phyloP scores from a whole-genome alignment of 176 grass and related monocot genomes.

The Areca catechu region DNA sequence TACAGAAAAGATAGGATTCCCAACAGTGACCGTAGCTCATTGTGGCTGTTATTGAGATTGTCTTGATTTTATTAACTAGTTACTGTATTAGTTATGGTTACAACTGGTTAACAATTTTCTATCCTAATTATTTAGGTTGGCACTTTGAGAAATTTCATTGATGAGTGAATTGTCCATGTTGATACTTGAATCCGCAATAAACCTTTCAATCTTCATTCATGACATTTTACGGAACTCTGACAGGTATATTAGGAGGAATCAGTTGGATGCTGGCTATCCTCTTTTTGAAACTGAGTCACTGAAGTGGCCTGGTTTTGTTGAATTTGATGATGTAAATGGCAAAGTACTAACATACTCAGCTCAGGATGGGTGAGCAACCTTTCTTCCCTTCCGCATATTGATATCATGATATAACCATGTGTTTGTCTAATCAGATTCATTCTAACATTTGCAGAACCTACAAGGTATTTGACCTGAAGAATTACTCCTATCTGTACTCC shows the following conservation, averaged over 20 bases:
- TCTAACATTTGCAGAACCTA: constrained; percentile 42
- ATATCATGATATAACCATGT: not conserved
- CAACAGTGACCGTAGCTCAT: too few relatives aligned
- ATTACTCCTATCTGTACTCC: constrained; percentile 63
- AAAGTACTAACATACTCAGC: constrained; percentile 65
- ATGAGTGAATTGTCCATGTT: too few relatives aligned
- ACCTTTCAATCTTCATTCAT: too few relatives aligned
- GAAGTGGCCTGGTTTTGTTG: constrained; percentile 79
- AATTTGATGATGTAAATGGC: constrained; percentile 81
- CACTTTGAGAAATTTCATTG: too few relatives aligned
- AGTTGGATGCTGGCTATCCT: constrained; percentile 50
- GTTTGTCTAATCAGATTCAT: constrained; percentile 15
- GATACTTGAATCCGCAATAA: too few relatives aligned
- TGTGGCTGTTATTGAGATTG: too few relatives aligned
- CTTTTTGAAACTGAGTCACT: constrained; percentile 72
- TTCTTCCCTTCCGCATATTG: constrained; percentile 1
- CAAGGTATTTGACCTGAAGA: constrained; percentile 84
- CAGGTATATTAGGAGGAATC: constrained; percentile 59
- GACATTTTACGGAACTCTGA: not conserved
- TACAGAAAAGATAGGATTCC: too few relatives aligned
- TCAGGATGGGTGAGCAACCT: constrained; percentile 41
- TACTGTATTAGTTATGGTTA: too few relatives aligned
- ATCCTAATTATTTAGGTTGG: too few relatives aligned
- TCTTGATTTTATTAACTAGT: too few relatives aligned
- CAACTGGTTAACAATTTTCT: too few relatives aligned